Evolutionary conservation across 108 stramenopile species (phyloP), one percentile per base, ranked within the genome.

Genomic region (Cylindrotheca fusiformis): DNA sequence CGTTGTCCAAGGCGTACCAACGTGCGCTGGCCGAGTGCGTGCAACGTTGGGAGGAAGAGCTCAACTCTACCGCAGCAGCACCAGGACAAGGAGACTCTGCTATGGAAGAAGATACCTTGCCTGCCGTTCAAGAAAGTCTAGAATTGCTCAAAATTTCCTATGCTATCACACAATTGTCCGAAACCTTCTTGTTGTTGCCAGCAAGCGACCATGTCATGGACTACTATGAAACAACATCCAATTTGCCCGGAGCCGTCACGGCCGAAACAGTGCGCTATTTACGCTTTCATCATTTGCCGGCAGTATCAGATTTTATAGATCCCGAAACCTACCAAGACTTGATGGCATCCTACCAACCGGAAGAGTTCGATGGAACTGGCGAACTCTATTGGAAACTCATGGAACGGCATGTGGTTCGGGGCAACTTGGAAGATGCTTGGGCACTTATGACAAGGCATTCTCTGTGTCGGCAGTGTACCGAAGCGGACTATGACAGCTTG

Each of bases 211-310:
- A 24, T 3, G 46, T 56, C 20, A 32, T 50, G 36, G 58, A 41
- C 48, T 64, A 61, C 32, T 66, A 50, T 25, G 63, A 58, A 28
- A 62, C 72, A 22, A 64, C 61, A 10, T 48, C 48, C 25, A 77
- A 63, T 32, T 56, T 74, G 8, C 74, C 76, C 4, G 90, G 85
- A 45, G 81, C 79, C 20, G 67, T 72, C 50, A 91, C 90, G 3
- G 88, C 88, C n/a, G 84, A 89, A 48, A 86, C 83, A 4, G 69
- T 93, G 1, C 82, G 84, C 6, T 93, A 86, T 48, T 66, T 93
- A 29, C 80, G 91, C 18, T 68, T 67, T 33, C 69, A 81, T 46
- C 64, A 72, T 25, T 46, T 74, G 68, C 41, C 33, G 1, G 63
- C 51, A 0, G 56, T 49, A 4, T 27, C 23, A 8, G 31, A 52